These are phyloP conservation scores for Pestalotiopsis sp. DNA, from an alignment of 2,329 filamentous ascomycete species.

Conservation along the genomic window DNA sequence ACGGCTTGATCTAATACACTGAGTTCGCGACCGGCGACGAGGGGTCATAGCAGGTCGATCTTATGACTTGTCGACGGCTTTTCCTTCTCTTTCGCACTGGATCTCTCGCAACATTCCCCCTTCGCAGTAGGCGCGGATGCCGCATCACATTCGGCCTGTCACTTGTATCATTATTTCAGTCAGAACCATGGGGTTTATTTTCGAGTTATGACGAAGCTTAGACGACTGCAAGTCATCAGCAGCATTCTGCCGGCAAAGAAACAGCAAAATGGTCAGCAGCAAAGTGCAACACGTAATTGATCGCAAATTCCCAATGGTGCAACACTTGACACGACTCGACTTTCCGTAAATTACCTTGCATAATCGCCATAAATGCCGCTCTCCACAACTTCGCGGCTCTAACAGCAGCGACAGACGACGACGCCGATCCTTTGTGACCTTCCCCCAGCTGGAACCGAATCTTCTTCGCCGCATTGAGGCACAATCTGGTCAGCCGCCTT, in stretches of 20 bases:
- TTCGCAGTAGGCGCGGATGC: constrained; percentile 31
- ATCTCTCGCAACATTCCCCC: constrained; percentile 23
- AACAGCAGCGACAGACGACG: constrained; percentile 25
- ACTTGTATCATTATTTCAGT: constrained; percentile 39
- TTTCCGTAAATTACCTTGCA: constrained; percentile 32
- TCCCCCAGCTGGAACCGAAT: constrained; percentile 11
- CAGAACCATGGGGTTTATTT: constrained; percentile 26
- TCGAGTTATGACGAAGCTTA: constrained; percentile 34
- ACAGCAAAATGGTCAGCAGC: constrained; percentile 32
- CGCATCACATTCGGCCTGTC: constrained; percentile 30
- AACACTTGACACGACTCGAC: constrained; percentile 35
- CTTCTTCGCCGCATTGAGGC: not conserved
- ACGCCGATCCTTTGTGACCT: constrained; percentile 21
- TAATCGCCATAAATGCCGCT: constrained; percentile 10
- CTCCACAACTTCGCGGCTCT: constrained; percentile 23
- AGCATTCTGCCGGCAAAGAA: constrained; percentile 31
- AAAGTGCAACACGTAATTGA: constrained; percentile 40
- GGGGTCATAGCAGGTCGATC: not conserved
- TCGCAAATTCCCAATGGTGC: constrained; percentile 39
- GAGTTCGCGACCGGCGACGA: not conserved
- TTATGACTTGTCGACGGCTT: constrained; percentile 2
- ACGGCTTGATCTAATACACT: constrained; percentile 1
- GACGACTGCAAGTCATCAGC: constrained; percentile 32
- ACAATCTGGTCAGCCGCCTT: not conserved
- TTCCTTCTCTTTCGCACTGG: constrained; percentile 21